These are phyloP conservation scores for Alternaria gansuensis DNA, from an alignment of 2,329 filamentous ascomycete species.

Conservation along the genomic window DNA sequence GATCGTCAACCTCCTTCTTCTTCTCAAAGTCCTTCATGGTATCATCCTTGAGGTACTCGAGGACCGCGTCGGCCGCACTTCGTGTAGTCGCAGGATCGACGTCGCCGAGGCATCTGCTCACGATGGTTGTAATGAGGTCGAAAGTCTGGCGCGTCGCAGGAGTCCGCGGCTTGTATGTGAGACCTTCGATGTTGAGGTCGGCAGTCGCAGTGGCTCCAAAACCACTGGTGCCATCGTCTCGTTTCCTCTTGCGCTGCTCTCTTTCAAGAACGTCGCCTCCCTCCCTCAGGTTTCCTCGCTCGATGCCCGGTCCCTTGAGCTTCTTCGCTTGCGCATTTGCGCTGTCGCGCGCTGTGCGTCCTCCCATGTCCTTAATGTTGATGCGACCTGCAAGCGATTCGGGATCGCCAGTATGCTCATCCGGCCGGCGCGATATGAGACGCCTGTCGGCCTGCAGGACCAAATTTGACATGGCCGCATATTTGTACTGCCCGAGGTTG, in stretches of 20 bases:
- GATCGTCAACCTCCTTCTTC: constrained; percentile 96
- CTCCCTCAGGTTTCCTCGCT: constrained; percentile 79
- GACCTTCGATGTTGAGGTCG: constrained; percentile 85
- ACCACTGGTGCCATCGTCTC: constrained; percentile 72
- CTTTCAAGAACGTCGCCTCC: constrained; percentile 83
- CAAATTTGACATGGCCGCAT: constrained; percentile 99
- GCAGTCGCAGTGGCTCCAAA: constrained; percentile 76
- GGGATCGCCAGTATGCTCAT: constrained; percentile 96
- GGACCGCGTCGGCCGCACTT: constrained; percentile 89
- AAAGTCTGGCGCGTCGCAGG: constrained; percentile 91
- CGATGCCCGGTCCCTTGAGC: constrained; percentile 70
- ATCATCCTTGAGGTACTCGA: constrained; percentile 94
- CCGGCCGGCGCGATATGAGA: constrained; percentile 89
- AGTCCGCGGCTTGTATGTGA: constrained; percentile 90
- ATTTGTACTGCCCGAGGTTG: constrained; percentile 96
- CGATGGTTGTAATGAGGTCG: constrained; percentile 90
- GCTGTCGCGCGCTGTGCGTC: constrained; percentile 78
- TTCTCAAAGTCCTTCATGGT: constrained; percentile 97
- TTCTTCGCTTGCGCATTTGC: constrained; percentile 82
- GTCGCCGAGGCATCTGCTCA: constrained; percentile 87
- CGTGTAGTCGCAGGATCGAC: constrained; percentile 90
- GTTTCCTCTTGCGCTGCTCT: constrained; percentile 86
- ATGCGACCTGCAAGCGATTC: constrained; percentile 95
- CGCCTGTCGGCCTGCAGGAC: constrained; percentile 99
- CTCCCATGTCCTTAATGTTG: constrained; percentile 94